Evolutionary conservation across 306 rosid genomes (phyloP).

Genomic region (Inga leiocalycina): DNA sequence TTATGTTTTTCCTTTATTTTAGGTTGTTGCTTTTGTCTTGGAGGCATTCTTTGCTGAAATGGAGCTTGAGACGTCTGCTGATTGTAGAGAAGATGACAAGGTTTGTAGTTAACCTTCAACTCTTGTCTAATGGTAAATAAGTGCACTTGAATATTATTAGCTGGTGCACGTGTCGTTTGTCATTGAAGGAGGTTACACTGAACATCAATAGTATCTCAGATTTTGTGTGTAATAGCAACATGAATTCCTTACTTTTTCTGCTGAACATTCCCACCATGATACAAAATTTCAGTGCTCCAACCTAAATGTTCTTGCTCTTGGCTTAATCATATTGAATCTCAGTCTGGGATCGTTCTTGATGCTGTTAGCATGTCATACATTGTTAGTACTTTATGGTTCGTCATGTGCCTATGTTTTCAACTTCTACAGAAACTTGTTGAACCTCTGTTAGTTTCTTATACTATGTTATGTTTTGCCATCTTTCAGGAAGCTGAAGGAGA

Average conservation of each 20-base stretch:
- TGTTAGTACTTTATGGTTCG: neutral
- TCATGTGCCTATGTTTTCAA: neutral
- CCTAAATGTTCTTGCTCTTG: conserved; percentile 20
- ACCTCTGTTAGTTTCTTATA: conserved; percentile 24
- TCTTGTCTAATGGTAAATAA: conserved; percentile 7
- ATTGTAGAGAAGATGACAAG: conserved; percentile 50
- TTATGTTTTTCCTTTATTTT: conserved; percentile 44
- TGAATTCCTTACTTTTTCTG: neutral
- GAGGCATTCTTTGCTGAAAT: conserved; percentile 99
- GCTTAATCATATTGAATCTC: conserved; percentile 7
- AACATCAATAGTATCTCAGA: neutral
- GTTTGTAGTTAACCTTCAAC: conserved; percentile 51
- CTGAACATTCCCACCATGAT: neutral
- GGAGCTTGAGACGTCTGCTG: conserved; percentile 80
- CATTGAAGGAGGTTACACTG: neutral
- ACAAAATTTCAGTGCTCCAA: conserved; percentile 19
- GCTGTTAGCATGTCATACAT: conserved; percentile 11
- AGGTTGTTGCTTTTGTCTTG: conserved; percentile 97
- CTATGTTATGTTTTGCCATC: conserved; percentile 25
- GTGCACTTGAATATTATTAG: too few relatives aligned
- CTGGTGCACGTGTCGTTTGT: neutral
- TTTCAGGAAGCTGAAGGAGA: conserved; percentile 55
- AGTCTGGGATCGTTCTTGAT: conserved; percentile 19
- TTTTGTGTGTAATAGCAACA: conserved; percentile 3
- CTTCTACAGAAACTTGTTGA: neutral